Conservation (phyloP, 2,329 filamentous ascomycete species). For the Aspergillus neotritici region DNA sequence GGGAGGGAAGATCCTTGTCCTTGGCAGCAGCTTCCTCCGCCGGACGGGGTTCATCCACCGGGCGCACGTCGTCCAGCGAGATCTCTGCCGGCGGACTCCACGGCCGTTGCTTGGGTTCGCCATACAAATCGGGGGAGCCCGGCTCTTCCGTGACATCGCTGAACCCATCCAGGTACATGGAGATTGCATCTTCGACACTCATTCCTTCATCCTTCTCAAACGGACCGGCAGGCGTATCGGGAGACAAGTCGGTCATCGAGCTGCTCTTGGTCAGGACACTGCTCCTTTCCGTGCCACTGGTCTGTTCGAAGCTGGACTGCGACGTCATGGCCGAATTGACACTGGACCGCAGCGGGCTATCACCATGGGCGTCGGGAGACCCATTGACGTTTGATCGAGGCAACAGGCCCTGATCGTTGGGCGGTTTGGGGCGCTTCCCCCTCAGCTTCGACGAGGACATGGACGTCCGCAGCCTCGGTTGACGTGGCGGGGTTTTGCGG, state of each 20-base stretch:
- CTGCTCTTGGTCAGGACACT: conserved; percentile 76
- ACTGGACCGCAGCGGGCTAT: conserved; percentile 47
- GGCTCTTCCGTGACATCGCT: conserved; percentile 41
- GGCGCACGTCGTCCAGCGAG: conserved; percentile 22
- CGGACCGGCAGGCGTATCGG: conserved; percentile 62
- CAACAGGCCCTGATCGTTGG: conserved; percentile 23
- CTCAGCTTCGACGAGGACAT: conserved; percentile 33
- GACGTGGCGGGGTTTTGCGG: conserved; percentile 22
- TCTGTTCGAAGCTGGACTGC: conserved; percentile 52
- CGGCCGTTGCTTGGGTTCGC: conserved; percentile 29
- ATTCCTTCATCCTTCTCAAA: conserved; percentile 47
- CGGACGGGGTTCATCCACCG: conserved; percentile 14
- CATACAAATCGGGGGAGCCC: conserved; percentile 25
- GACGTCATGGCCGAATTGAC: conserved; percentile 57
- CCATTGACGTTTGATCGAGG: conserved; percentile 29
- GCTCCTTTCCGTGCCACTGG: conserved; percentile 69
- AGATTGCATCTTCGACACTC: conserved; percentile 57
- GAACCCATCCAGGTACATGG: conserved; percentile 56
- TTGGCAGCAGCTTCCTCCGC: conserved; percentile 13
- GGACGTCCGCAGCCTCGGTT: conserved; percentile 30
- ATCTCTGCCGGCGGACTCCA: conserved; percentile 25
- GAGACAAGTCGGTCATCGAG: conserved; percentile 59
- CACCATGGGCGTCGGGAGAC: conserved; percentile 26
- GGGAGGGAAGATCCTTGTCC: conserved; percentile 16
- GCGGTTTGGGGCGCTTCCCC: conserved; percentile 22